Evolutionary conservation across 306 rosid genomes (phyloP).

Genomic region (Pueraria montana): DNA sequence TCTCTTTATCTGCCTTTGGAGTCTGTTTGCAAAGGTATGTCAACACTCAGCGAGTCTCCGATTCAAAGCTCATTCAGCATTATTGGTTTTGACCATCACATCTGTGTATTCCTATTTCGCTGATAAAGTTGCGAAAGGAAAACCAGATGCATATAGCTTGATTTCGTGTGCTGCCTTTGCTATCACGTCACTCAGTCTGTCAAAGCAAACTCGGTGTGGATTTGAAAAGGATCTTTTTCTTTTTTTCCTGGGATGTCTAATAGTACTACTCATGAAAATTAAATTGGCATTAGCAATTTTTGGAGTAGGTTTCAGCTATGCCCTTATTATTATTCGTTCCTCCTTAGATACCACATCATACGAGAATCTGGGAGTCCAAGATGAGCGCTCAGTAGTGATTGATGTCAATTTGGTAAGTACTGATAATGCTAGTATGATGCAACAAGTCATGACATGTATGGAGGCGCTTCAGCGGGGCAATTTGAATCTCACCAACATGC

Average conservation of each 20-base stretch:
- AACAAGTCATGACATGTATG: neutral
- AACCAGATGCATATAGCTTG: slow-evolving; percentile 39
- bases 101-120: slow-evolving; percentile 36
- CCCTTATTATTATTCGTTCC: slow-evolving; percentile 2
- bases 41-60: no score
- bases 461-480: neutral
- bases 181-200: slow-evolving; percentile 35
- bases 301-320: slow-evolving; percentile 21
- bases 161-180: slow-evolving; percentile 34
- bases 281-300: neutral
- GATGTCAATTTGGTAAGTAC: neutral
- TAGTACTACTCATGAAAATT: slow-evolving; percentile 26
- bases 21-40: slow-evolving; percentile 11
- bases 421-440: neutral
- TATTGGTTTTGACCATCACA: slow-evolving; percentile 32
- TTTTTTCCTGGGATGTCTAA: slow-evolving; percentile 18
- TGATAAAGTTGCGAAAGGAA: slow-evolving; percentile 24
- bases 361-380: neutral
- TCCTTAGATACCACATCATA: neutral
- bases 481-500: no score
- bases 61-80: slow-evolving; percentile 34
- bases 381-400: neutral
- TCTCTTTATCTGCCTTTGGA: neutral
- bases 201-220: slow-evolving; percentile 8
- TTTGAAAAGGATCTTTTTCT: slow-evolving; percentile 21